A percentile compares a stretch with the other conserved stretches of the same genome.
These are phyloP conservation scores for Hanseniaspora lindneri DNA, from an alignment of 805 yeast species.

Conservation along the genomic window DNA sequence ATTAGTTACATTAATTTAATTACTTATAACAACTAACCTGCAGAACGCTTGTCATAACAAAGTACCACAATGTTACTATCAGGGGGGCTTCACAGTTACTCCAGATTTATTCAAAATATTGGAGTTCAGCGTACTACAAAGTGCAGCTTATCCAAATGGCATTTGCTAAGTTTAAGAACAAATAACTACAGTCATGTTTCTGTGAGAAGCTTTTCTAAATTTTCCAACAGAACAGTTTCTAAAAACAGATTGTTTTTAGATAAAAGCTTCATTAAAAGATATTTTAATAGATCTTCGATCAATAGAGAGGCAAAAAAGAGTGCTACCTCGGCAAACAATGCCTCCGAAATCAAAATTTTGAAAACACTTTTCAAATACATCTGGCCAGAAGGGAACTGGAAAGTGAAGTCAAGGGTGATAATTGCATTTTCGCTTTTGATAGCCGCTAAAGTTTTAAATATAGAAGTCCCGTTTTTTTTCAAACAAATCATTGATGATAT, in stretches of 20 bases:
- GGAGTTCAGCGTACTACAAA: too few species aligned
- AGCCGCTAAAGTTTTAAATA: slow-evolving; percentile 74
- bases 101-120: not conserved
- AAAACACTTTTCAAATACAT: slow-evolving; percentile 54
- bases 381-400: slow-evolving; percentile 67
- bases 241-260: not conserved
- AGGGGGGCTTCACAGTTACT: not conserved
- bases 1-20: too few species aligned
- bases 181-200: too few species aligned
- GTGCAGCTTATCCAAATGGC: too few species aligned
- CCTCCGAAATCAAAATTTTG: slow-evolving; percentile 41
- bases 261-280: not conserved
- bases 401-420: slow-evolving; percentile 61
- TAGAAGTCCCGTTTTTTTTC: slow-evolving; percentile 92
- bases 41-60: too few species aligned
- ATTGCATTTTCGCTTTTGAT: slow-evolving; percentile 63
- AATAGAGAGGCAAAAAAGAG: not conserved
- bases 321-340: slow-evolving; percentile 22
- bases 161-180: too few species aligned
- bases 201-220: too few species aligned
- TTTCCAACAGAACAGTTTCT: too few species aligned
- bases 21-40: too few species aligned
- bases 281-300: not conserved
- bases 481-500: slow-evolving; percentile 78
- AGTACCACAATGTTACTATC: not conserved